These are phyloP conservation scores for Acrocalymma vagum DNA, from an alignment of 2,329 filamentous ascomycete genomes.

Conservation along the genomic window DNA sequence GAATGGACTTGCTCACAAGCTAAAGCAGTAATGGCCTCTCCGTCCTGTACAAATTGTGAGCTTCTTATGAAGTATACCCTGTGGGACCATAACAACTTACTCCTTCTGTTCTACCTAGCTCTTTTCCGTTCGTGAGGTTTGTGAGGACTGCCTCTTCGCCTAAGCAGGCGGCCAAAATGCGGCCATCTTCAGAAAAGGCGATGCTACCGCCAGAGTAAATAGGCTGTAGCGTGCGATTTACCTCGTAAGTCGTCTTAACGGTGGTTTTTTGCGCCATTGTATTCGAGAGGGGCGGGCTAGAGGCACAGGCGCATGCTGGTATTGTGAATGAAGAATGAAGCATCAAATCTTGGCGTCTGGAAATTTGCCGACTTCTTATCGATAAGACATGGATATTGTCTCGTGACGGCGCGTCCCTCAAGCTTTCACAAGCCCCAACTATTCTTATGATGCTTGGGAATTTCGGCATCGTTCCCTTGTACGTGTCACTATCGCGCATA, in stretches of 20 bases:
- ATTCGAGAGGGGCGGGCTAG: slow-evolving; percentile 6
- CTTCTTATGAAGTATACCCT: slow-evolving; percentile 29
- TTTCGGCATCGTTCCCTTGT: not conserved
- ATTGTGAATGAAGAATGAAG: slow-evolving; percentile 15
- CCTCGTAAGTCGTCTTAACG: slow-evolving; percentile 88
- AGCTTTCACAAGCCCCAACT: not conserved
- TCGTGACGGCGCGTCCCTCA: slow-evolving; percentile 15
- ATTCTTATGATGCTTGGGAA: not conserved
- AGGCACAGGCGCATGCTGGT: slow-evolving; percentile 7
- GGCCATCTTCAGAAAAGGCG: slow-evolving; percentile 80
- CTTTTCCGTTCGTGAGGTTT: slow-evolving; percentile 81
- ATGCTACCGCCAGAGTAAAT: slow-evolving; percentile 94
- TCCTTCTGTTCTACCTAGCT: slow-evolving; percentile 87
- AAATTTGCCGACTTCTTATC: slow-evolving; percentile 40
- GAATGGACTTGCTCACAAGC: slow-evolving; percentile 57
- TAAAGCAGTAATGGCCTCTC: slow-evolving; percentile 78
- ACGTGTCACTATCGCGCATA: no score
- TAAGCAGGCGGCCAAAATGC: slow-evolving; percentile 86
- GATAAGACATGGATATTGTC: slow-evolving; percentile 33
- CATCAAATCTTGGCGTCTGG: slow-evolving; percentile 31
- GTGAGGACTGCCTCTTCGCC: slow-evolving; percentile 92
- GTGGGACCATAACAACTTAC: no score
- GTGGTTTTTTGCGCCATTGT: slow-evolving; percentile 64
- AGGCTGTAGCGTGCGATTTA: slow-evolving; percentile 82
- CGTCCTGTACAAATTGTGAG: slow-evolving; percentile 57